phyloP scores from a whole-genome alignment of 371 early-diverging fungal species.

The Lichtheimia hyalospora region DNA sequence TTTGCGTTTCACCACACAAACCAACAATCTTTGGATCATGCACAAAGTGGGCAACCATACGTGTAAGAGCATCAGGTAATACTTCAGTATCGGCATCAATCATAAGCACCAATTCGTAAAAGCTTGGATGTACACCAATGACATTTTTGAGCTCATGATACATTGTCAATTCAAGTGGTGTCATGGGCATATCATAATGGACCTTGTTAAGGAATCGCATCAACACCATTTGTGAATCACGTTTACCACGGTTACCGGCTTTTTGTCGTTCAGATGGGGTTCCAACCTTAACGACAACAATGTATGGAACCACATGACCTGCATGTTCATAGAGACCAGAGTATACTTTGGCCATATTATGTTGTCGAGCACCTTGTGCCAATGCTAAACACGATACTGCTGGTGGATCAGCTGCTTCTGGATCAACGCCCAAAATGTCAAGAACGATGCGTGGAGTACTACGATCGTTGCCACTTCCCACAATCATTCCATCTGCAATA shows the following conservation, averaged over 20 bases:
- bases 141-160: slow-evolving; percentile 90
- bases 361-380: slow-evolving; percentile 86
- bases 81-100: slow-evolving; percentile 97
- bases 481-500: slow-evolving; percentile 91
- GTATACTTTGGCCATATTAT: slow-evolving; percentile 98
- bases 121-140: slow-evolving; percentile 82
- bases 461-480: slow-evolving; percentile 94
- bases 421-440: slow-evolving; percentile 90
- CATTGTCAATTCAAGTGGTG: slow-evolving; percentile 88
- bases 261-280: slow-evolving; percentile 66
- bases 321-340: slow-evolving; percentile 92
- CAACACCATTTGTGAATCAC: slow-evolving; percentile 96
- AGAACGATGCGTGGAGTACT: slow-evolving; percentile 97
- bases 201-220: slow-evolving; percentile 97
- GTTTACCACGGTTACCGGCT: slow-evolving; percentile 96
- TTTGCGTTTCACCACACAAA: slow-evolving; percentile 89
- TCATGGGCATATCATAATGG: slow-evolving; percentile 82
- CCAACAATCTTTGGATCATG: slow-evolving; percentile 87
- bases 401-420: slow-evolving; percentile 74
- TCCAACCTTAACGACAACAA: slow-evolving; percentile 96
- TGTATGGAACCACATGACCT: slow-evolving; percentile 90
- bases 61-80: slow-evolving; percentile 72
- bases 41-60: slow-evolving; percentile 78
- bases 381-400: slow-evolving; percentile 91
- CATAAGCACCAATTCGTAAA: slow-evolving; percentile 93